phyloP scores from a whole-genome alignment of 352 stramenopile genomes.

The Blastocystis sp. region DNA sequence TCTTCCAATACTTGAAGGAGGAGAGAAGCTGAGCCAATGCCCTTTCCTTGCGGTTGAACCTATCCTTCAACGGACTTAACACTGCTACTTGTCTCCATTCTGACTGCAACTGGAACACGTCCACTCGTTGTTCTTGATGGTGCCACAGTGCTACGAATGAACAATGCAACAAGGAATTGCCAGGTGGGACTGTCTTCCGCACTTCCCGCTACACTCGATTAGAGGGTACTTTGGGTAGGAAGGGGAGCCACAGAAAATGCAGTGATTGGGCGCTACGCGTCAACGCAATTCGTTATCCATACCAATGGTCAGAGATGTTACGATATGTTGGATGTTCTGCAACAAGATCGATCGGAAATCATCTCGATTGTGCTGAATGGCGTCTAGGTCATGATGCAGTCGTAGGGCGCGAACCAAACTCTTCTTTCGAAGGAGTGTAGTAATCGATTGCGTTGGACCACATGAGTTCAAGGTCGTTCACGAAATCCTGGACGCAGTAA shows the following conservation, averaged over 20 bases:
- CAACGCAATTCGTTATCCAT: neutral
- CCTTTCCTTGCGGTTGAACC: neutral
- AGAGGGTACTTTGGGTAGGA: conserved; percentile 29
- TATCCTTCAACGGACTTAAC: neutral
- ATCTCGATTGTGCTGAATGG: neutral
- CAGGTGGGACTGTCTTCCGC: conserved; percentile 28
- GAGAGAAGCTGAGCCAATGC: neutral
- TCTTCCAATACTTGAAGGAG: neutral
- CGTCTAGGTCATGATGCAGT: neutral
- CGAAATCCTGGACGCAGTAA: conserved; percentile 50
- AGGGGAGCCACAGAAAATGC: conserved; percentile 26
- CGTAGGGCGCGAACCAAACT: neutral
- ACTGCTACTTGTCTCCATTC: neutral
- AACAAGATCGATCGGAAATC: neutral
- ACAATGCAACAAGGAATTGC: neutral
- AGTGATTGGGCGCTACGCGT: conserved; percentile 1
- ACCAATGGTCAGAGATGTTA: neutral
- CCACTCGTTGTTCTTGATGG: neutral
- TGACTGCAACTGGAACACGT: neutral
- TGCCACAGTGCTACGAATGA: conserved; percentile 21
- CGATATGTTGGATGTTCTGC: neutral
- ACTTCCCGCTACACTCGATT: conserved; percentile 25
- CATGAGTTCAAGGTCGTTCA: conserved; percentile 20
- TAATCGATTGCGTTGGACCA: conserved; percentile 16
- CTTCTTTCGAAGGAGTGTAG: neutral